These are phyloP conservation scores for Colletotrichum higginsianum DNA, from an alignment of 2,329 filamentous ascomycete genomes.

Conservation along the genomic window DNA sequence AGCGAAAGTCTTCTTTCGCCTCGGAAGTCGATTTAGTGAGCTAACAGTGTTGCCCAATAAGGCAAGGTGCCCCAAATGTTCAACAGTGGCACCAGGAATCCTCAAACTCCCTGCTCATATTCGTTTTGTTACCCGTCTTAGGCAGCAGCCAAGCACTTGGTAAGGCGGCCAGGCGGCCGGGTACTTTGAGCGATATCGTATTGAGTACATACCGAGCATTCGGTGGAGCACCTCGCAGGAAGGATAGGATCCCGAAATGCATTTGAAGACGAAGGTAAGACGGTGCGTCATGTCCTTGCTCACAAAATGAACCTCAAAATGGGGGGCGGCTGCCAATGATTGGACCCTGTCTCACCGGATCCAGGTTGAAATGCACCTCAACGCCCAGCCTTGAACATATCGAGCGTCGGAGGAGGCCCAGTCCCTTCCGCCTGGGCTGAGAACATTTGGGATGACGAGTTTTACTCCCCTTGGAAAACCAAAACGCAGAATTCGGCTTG, in stretches of 20 bases:
- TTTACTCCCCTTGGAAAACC: background rate
- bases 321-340: background rate
- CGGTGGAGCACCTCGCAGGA: background rate
- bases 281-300: background rate
- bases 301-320: slow-evolving; percentile 10
- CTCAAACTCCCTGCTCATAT: background rate
- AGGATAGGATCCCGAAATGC: background rate
- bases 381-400: background rate
- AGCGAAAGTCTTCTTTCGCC: background rate
- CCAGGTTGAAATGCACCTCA: slow-evolving; percentile 22
- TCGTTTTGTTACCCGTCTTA: background rate
- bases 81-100: fast-evolving
- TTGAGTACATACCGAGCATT: background rate
- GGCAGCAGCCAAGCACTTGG: background rate
- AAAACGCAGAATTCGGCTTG: too few relatives aligned
- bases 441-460: too few relatives aligned
- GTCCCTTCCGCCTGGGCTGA: background rate
- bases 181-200: background rate
- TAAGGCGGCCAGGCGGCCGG: background rate
- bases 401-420: background rate
- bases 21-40: background rate
- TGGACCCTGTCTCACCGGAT: slow-evolving; percentile 7
- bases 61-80: too few relatives aligned
- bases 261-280: background rate
- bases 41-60: background rate